Conservation (phyloP, 306 rosid genomes). For the Ammopiptanthus mongolicus region DNA sequence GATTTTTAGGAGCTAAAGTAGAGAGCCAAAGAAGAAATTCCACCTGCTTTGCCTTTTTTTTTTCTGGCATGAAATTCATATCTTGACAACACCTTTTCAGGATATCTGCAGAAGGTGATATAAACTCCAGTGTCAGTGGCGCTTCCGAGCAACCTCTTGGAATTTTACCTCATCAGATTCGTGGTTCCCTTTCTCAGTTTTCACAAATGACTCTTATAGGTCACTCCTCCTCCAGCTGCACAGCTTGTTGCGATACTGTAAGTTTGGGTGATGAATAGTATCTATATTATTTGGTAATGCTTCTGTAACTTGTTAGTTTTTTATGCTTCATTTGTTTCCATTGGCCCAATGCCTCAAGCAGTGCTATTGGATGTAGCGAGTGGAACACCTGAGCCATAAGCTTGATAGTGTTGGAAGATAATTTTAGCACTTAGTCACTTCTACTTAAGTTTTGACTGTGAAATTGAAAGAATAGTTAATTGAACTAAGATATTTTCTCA, state of each 20-base stretch:
- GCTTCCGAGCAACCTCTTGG: slow-evolving; percentile 80
- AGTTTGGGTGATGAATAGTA: slow-evolving; percentile 19
- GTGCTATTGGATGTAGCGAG: not conserved
- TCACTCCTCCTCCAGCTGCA: slow-evolving; percentile 80
- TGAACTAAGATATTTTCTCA: not conserved
- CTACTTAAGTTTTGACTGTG: not conserved
- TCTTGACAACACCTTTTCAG: slow-evolving; percentile 41
- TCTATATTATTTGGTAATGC: not conserved
- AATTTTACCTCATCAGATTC: slow-evolving; percentile 92
- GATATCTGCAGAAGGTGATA: slow-evolving; percentile 72
- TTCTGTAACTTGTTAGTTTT: not conserved
- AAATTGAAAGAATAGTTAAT: not conserved
- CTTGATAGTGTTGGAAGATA: not conserved
- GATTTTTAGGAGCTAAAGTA: not conserved
- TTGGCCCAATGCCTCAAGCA: not conserved
- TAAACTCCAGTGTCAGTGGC: slow-evolving; percentile 39
- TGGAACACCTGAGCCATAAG: not conserved
- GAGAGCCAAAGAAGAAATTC: not conserved
- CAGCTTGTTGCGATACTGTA: slow-evolving; percentile 83
- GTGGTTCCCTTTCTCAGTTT: slow-evolving; percentile 78
- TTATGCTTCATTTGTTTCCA: not conserved
- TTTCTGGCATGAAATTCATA: slow-evolving; percentile 12
- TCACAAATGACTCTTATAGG: slow-evolving; percentile 94
- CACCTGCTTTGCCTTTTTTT: not conserved
- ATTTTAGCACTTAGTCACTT: not conserved